Conservation (phyloP, 2,329 filamentous ascomycete species). For the Talaromyces sp. region DNA sequence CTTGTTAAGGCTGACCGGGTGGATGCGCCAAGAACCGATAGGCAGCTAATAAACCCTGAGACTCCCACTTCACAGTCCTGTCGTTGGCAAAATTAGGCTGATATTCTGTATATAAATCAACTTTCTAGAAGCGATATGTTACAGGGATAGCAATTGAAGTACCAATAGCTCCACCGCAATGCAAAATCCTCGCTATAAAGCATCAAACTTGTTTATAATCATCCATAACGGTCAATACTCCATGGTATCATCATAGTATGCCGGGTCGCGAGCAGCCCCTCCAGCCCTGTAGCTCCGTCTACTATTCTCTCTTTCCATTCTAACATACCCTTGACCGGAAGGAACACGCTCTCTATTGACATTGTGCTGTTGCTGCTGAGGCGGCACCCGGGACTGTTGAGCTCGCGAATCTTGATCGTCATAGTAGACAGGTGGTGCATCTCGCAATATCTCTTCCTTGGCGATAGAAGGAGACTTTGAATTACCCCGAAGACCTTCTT, state of each 20-base stretch:
- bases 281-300: slow-evolving; percentile 5
- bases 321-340: background rate
- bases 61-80: background rate
- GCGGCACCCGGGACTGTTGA: slow-evolving; percentile 5
- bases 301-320: slow-evolving; percentile 7
- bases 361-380: slow-evolving; percentile 5
- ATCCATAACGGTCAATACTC: slow-evolving; percentile 14
- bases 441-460: slow-evolving; percentile 16
- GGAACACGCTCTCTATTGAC: background rate
- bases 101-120: background rate
- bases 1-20: slow-evolving; percentile 9
- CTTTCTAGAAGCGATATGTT: background rate
- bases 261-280: background rate
- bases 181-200: background rate
- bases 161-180: background rate
- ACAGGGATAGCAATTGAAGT: background rate
- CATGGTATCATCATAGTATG: slow-evolving; percentile 15
- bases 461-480: slow-evolving; percentile 27
- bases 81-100: background rate
- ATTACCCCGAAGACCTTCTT: slow-evolving; percentile 24
- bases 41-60: background rate
- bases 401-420: slow-evolving; percentile 12
- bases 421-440: slow-evolving; percentile 11
- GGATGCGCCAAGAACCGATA: background rate
- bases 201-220: background rate